A percentile compares a stretch with the other conserved stretches of the same genome.
These are phyloP conservation scores for Coemansia sp. DNA, from an alignment of 192 early-diverging fungal species.

Conservation along the genomic window DNA sequence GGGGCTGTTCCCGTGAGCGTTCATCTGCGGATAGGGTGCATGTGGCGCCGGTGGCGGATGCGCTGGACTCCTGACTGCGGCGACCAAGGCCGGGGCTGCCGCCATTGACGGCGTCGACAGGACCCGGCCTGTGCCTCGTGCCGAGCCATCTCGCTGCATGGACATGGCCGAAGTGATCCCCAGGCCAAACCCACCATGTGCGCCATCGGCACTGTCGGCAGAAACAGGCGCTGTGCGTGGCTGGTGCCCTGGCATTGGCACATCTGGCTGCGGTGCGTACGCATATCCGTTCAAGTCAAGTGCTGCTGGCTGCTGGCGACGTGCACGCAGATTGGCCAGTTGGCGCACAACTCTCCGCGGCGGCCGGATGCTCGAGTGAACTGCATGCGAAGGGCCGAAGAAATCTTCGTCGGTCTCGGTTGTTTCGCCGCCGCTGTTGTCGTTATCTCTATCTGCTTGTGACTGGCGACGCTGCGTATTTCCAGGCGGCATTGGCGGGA, in stretches of 20 bases:
- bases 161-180: constrained; percentile 27
- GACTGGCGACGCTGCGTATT: background rate
- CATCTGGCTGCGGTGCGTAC: background rate
- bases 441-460: background rate
- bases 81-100: constrained; percentile 9
- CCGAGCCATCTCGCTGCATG: background rate
- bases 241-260: constrained; percentile 1
- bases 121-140: constrained; percentile 11
- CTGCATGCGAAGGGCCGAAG: constrained; percentile 27
- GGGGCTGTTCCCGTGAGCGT: constrained; percentile 3
- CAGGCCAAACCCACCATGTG: constrained; percentile 22
- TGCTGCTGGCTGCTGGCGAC: constrained; percentile 15
- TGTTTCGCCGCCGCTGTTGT: constrained; percentile 33
- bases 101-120: constrained; percentile 34
- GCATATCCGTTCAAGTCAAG: constrained; percentile 23
- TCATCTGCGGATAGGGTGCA: background rate
- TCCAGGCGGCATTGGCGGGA: background rate
- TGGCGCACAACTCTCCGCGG: constrained; percentile 42
- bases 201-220: background rate
- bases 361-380: constrained; percentile 41
- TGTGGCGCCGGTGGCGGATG: background rate
- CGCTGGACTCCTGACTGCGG: background rate
- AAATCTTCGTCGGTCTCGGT: constrained; percentile 55
- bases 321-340: constrained; percentile 37
- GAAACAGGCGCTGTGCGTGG: constrained; percentile 26